A percentile compares a stretch with the other conserved stretches of the same genome.
Conservation (phyloP, 2,329 filamentous ascomycete species). For the Colletotrichum neosansevieriae region DNA sequence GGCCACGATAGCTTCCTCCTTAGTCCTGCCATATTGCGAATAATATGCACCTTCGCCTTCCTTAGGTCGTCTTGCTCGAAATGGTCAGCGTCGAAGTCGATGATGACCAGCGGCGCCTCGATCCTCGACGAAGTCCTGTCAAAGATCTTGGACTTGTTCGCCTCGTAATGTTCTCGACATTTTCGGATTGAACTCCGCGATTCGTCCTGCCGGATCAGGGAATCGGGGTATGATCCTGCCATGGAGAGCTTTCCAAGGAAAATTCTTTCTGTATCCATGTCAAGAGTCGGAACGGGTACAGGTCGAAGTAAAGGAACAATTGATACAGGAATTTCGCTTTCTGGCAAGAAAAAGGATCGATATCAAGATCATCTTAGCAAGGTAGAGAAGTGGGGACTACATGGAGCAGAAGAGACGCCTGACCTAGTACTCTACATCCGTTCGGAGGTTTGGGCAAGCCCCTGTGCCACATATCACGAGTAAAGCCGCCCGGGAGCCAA, state of each 20-base stretch:
- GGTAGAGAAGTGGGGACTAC: too few relatives aligned
- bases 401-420: too few relatives aligned
- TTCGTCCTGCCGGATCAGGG: conserved; percentile 7
- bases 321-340: too few relatives aligned
- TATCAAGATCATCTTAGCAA: too few relatives aligned
- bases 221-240: conserved; percentile 24
- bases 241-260: conserved; percentile 23
- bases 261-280: conserved; percentile 4
- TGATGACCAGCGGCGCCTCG: conserved; percentile 18
- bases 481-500: background rate
- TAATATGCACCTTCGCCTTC: conserved; percentile 1
- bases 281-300: too few relatives aligned
- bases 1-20: conserved; percentile 22
- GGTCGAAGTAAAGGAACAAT: too few relatives aligned
- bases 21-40: conserved; percentile 11
- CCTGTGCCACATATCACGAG: background rate
- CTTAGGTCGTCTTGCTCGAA: background rate
- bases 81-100: conserved; percentile 4
- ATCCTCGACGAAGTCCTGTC: background rate
- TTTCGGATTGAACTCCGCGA: background rate
- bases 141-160: conserved; percentile 19
- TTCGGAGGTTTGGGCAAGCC: background rate
- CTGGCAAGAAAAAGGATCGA: too few relatives aligned
- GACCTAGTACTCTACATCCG: too few relatives aligned
- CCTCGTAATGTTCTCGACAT: conserved; percentile 12